phyloP scores from a whole-genome alignment of 1,284 basidiomycete species.

The Pseudomicrostroma phylloplanum region DNA sequence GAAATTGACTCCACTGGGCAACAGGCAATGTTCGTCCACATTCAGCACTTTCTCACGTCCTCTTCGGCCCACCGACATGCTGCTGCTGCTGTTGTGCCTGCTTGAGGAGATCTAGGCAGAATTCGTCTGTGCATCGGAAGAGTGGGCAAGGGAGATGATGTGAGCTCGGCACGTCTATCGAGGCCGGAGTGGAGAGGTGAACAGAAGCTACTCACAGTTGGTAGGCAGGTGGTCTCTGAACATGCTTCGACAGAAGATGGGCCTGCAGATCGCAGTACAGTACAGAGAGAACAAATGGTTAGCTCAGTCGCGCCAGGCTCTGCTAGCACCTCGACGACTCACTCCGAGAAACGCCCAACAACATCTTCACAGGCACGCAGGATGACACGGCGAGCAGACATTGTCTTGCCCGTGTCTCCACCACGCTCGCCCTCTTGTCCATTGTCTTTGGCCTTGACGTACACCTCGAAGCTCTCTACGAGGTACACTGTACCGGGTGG shows the following conservation, averaged over 20 bases:
- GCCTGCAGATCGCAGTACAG: conserved; percentile 13
- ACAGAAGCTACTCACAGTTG: conserved; percentile 17
- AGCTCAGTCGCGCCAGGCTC: too few species aligned
- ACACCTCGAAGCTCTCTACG: conserved; percentile 38
- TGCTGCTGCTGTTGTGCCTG: neutral
- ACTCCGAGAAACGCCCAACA: conserved; percentile 54
- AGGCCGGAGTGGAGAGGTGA: too few species aligned
- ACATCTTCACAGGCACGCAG: conserved; percentile 54
- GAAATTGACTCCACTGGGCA: too few species aligned
- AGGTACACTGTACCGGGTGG: conserved; percentile 41
- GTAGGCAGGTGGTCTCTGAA: conserved; percentile 40
- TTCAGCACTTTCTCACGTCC: too few species aligned
- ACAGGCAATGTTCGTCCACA: too few species aligned
- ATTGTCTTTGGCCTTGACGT: conserved; percentile 22
- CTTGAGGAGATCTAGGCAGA: conserved; percentile 2
- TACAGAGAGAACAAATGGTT: too few species aligned
- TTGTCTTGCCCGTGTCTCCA: neutral
- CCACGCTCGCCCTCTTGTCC: neutral
- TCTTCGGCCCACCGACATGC: neutral
- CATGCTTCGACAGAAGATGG: conserved; percentile 49
- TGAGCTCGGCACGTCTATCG: too few species aligned
- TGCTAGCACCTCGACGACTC: too few species aligned
- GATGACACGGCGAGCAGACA: conserved; percentile 52
- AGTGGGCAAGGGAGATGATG: too few species aligned
- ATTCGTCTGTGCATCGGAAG: conserved; percentile 7